Conservation (phyloP, 306 rosid species). For the Vigna reflexopilosa region DNA sequence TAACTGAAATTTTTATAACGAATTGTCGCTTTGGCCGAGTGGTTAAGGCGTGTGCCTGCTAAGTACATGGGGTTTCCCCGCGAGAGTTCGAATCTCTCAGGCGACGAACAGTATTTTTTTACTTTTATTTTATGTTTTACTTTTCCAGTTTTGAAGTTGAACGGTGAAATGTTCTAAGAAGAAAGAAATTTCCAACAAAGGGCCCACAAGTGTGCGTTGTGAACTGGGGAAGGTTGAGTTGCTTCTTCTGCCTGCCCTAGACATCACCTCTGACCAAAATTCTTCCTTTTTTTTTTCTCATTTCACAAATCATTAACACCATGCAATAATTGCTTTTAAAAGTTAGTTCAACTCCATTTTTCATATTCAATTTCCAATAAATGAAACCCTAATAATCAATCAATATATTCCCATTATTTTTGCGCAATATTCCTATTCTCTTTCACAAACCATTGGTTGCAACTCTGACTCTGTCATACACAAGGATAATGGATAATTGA, state of each 20-base stretch:
- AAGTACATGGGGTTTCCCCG: slow-evolving; percentile 80
- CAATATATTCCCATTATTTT: background rate
- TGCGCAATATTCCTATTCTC: slow-evolving; percentile 6
- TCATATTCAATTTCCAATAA: background rate
- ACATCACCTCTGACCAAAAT: slow-evolving; percentile 27
- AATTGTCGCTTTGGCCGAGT: slow-evolving; percentile 79
- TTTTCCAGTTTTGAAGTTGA: background rate
- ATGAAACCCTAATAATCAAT: background rate
- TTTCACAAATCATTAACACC: background rate
- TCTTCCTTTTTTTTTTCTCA: background rate
- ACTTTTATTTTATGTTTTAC: too few relatives aligned
- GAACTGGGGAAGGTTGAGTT: slow-evolving; percentile 41
- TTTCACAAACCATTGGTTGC: background rate
- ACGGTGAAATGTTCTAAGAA: background rate
- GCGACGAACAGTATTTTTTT: slow-evolving; percentile 13
- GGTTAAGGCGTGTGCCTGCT: slow-evolving; percentile 89
- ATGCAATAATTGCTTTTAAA: background rate
- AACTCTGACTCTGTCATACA: background rate
- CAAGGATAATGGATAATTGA: too few relatives aligned
- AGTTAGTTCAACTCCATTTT: background rate
- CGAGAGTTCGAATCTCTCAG: slow-evolving; percentile 73
- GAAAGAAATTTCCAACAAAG: slow-evolving; percentile 14
- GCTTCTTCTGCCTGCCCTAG: slow-evolving; percentile 35
- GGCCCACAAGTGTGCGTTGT: slow-evolving; percentile 17
- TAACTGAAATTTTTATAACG: too few relatives aligned